A percentile compares a stretch with the other conserved stretches of the same genome.
Evolutionary conservation across 768 basidiomycete species (phyloP).

Genomic region (Tricholomella constricta): DNA sequence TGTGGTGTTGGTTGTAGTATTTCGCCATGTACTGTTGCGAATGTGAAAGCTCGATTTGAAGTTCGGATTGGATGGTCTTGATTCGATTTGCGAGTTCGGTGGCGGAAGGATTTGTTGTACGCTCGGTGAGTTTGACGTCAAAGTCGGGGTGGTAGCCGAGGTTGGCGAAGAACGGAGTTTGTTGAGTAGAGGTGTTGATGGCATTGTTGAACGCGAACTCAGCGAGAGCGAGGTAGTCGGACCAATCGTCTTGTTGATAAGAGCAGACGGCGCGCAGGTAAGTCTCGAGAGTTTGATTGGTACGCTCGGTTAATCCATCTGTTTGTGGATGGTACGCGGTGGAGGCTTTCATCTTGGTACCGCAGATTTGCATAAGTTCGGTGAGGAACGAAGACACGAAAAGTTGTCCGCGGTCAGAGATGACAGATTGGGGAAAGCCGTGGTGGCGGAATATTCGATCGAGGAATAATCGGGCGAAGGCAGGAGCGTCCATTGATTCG

Average conservation of each 20-base stretch:
- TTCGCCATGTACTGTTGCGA: slow-evolving; percentile 7
- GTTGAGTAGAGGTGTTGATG: slow-evolving; percentile 31
- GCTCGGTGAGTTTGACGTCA: too few species aligned
- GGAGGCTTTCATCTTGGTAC: slow-evolving; percentile 21
- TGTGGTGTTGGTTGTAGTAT: slow-evolving; percentile 6
- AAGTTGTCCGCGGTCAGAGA: slow-evolving; percentile 32
- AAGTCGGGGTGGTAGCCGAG: slow-evolving; percentile 9
- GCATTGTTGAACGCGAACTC: slow-evolving; percentile 45
- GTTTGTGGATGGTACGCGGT: slow-evolving; percentile 45
- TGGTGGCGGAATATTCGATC: slow-evolving; percentile 36
- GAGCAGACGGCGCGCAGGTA: slow-evolving; percentile 37
- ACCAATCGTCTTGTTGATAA: slow-evolving; percentile 38
- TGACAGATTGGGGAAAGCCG: slow-evolving; percentile 33
- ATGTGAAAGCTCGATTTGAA: slow-evolving; percentile 3
- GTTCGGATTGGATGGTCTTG: slow-evolving; percentile 3
- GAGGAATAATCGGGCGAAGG: slow-evolving; percentile 37
- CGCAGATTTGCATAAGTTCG: slow-evolving; percentile 9
- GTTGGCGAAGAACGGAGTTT: slow-evolving; percentile 40
- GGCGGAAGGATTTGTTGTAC: slow-evolving; percentile 4
- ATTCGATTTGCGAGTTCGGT: neutral
- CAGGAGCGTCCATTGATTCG: slow-evolving; percentile 27
- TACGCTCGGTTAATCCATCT: slow-evolving; percentile 6
- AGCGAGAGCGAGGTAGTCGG: slow-evolving; percentile 31
- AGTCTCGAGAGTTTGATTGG: slow-evolving; percentile 25
- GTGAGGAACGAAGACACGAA: slow-evolving; percentile 36